Evolutionary conservation across 2,329 filamentous ascomycete species (phyloP), one percentile per base, ranked within the genome.

Genomic region (Arthrobotrys pseudoclavata): DNA sequence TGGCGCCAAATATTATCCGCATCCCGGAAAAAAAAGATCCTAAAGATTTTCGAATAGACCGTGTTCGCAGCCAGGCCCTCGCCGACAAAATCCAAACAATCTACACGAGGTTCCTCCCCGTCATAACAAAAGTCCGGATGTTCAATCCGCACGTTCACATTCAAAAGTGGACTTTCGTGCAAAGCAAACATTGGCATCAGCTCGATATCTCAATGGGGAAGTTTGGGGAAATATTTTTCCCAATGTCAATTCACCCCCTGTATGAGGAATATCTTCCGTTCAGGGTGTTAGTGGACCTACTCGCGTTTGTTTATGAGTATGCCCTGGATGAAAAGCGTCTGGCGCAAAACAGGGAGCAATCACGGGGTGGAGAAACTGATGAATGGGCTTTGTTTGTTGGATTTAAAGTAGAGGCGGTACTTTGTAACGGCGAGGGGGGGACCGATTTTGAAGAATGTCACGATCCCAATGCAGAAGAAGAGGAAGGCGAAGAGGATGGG

Each of bases 281-380:
- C 15, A 53, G 26, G n/a, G 34, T 53, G 3, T 4, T 53, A 6
- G 50, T 53, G 22, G 50, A 29, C 13, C 4, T 53, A 18, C 15
- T 53, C 2, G n/a, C 50, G 24, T 53, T 53, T 53, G 24, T 9
- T 31, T 53, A 53, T 31, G 50, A 31, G 26, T 53, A n/a, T 31
- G 20, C 48, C 6, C 22, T 52, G 5, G 12, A 52, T 13, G 48
- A 29, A 9, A 34, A 34, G 7, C 31, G 7, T 34, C 6, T 34
- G 4, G 7, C 1, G 31, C 31, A 34, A 10, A 34, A 9, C 7
- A 9, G 31, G 7, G 31, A 34, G 31, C 31, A 34, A 34, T 34
- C 31, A 9, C 6, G 7, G 1, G 7, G 6, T 9, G 31, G 31
- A 10, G 31, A 5, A 9, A 9, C 12, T 34, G 31, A 34, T 9